A percentile compares a stretch with the other conserved stretches of the same genome.
Conservation (phyloP, 805 yeast species). For the Myxozyma geophila region DNA sequence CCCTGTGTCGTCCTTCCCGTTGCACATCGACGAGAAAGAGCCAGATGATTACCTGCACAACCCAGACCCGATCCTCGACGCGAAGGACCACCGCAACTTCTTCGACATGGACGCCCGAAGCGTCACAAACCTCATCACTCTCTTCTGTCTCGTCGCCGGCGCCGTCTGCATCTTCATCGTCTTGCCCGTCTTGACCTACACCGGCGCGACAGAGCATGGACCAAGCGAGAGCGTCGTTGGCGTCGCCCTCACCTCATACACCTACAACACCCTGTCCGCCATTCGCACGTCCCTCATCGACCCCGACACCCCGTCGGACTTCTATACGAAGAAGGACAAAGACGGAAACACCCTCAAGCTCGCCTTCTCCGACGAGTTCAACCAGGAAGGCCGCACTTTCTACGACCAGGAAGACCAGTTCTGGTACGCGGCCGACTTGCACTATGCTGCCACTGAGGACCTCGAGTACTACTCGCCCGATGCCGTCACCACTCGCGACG, state of each 20-base stretch:
- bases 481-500: constrained; percentile 76
- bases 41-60: constrained; percentile 94
- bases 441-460: constrained; percentile 87
- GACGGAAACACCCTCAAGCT: constrained; percentile 73
- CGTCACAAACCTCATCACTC: constrained; percentile 43
- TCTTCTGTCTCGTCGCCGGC: constrained; percentile 62
- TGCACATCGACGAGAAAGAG: constrained; percentile 90
- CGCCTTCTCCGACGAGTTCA: constrained; percentile 90
- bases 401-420: constrained; percentile 91
- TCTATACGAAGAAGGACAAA: constrained; percentile 55
- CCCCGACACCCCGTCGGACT: constrained; percentile 68
- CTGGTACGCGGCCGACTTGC: constrained; percentile 81
- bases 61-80: constrained; percentile 94
- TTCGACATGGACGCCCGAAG: constrained; percentile 47
- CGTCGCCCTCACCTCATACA: constrained; percentile 51
- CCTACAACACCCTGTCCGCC: constrained; percentile 61
- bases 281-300: constrained; percentile 68
- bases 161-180: constrained; percentile 72
- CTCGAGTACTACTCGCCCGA: constrained; percentile 96
- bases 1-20: constrained; percentile 90
- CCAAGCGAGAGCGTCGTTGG: constrained; percentile 4
- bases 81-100: constrained; percentile 63
- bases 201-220: constrained; percentile 53
- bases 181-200: constrained; percentile 80
- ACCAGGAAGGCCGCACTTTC: constrained; percentile 85